Evolutionary conservation across 768 basidiomycete species (phyloP), one percentile per base, ranked within the genome.

Genomic region (Coprinellus micaceus): DNA sequence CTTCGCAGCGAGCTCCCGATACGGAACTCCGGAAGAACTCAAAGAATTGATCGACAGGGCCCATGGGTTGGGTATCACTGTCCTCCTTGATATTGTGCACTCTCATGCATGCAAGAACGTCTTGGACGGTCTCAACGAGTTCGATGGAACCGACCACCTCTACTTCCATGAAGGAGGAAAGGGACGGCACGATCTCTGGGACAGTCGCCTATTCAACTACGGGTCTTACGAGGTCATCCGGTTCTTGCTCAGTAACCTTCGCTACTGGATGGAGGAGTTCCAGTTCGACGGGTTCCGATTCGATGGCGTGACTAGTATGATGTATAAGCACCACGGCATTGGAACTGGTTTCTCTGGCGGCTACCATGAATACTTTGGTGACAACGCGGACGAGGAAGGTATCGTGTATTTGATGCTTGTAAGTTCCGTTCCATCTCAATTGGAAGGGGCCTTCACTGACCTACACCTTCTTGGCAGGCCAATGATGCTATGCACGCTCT

Each of bases 291-390:
- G 97, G 11, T 99, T 98, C 83, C 78, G 97, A 41, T 99, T 99
- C 67, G 97, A 99, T 62, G 97, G 97, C 25, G 97, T 99, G 47
- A 99, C 97, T 3, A 95, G 93, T 67, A 98, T 98, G 96, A 95
- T 99, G 93, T 99, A 98, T 74, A 75, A 83, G 51, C 97, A 99
- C 67, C 97, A 98, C 71, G 97, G 97, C 10, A 98, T 98, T 63
- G 96, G 96, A 15, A 83, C 94, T 7, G 97, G 96, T 17, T 99
- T 99, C 75, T 96, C 94, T 40, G 95, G 96, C 25, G 95, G 92
- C 12, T 99, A 99, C 72, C 91, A 97, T 66, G 97, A 99, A 71
- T 99, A 99, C 73, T 99, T 98, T 70, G 96, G 95, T 13, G 76
- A 82, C 30, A 74, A 72, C 12, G 89, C 89, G 19, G 97, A 98